A percentile compares a stretch with the other conserved stretches of the same genome.
Conservation (phyloP, 257 asterid species). For the Nicotiana attenuata region DNA sequence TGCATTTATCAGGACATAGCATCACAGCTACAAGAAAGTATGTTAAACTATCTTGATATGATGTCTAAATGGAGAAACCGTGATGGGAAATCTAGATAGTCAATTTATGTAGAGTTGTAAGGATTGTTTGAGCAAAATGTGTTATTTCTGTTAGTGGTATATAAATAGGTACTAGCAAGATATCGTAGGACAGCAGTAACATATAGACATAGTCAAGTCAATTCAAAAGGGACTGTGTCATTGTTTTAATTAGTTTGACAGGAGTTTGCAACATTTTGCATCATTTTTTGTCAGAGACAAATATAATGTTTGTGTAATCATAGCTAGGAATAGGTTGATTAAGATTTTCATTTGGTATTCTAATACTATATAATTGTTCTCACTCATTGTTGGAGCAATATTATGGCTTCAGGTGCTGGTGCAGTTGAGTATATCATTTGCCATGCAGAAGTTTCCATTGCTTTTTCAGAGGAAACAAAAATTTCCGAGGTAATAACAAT, state of each 20-base stretch:
- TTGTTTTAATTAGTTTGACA: neutral
- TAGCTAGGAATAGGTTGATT: neutral
- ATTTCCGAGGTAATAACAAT: slow-evolving; percentile 49
- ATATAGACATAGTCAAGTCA: neutral
- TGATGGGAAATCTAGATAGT: neutral
- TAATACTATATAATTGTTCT: too few species aligned
- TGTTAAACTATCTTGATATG: neutral
- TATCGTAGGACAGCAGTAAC: neutral
- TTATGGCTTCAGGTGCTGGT: slow-evolving; percentile 58
- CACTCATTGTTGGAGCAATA: neutral
- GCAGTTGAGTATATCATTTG: slow-evolving; percentile 71
- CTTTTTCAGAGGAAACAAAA: slow-evolving; percentile 63
- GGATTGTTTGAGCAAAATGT: neutral
- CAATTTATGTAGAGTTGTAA: neutral
- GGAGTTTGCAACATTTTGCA: neutral
- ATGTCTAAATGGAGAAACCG: neutral
- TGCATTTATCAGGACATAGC: neutral
- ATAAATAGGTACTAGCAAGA: neutral
- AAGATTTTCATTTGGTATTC: neutral
- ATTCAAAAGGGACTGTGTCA: neutral
- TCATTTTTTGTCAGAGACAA: neutral
- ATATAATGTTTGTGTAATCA: neutral
- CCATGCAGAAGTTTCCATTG: slow-evolving; percentile 71
- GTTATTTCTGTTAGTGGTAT: neutral
- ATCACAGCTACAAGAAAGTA: neutral